Base-by-base conservation (phyloP, 164 flowering plant species). In the Vitis rupestris region DNA sequence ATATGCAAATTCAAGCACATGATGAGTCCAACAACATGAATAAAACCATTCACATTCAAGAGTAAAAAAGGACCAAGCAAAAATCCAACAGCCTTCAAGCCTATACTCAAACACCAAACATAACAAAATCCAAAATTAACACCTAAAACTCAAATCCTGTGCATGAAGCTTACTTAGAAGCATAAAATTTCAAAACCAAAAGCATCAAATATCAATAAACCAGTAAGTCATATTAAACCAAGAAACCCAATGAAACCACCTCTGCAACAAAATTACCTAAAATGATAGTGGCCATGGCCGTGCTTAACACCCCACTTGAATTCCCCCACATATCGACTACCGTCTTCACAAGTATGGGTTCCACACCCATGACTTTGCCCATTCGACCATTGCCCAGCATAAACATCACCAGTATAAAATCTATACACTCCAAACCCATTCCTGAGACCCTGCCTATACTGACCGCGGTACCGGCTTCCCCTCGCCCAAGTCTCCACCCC, bases 401-500 rank as follows among this genome's bases (percentile, higher is more conserved):
- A 85, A 11, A 82, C 83, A 66, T 85, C 88, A 1, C 88, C 88
- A 0, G 86, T 85, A 23, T 85, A 85, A 66, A 85, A 85, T 70
- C 86, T 77, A 37, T 85, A 85, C 17, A 85, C 82, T 44, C 88
- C 88, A 65, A 77, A 82, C 1, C 88, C 88, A 69, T 85, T 83
- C 55, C 88, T 74, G 13, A 85, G 81, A 1, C 88, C 88, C 60
- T 81, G 86, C 68, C 82, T 50, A 63, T 85, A 85, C 69, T 85
- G 88, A 17, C 88, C 88, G 3, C 88, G 65, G 52, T 81, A 85
- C 14, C 88, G 79, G 74, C 88, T 85, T 23, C 88, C 88, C 64
- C 85, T 73, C 2, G 88, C 86, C 88, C 88, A 85, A 8, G 88
- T 85, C 73, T 85, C 88, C 3, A 85, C 86, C 0, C 88, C 88